Percentiles rank a stretch among this genome's conserved stretches.
phyloP scores from a whole-genome alignment of 2,329 filamentous ascomycete genomes.

The Ustulina deusta region DNA sequence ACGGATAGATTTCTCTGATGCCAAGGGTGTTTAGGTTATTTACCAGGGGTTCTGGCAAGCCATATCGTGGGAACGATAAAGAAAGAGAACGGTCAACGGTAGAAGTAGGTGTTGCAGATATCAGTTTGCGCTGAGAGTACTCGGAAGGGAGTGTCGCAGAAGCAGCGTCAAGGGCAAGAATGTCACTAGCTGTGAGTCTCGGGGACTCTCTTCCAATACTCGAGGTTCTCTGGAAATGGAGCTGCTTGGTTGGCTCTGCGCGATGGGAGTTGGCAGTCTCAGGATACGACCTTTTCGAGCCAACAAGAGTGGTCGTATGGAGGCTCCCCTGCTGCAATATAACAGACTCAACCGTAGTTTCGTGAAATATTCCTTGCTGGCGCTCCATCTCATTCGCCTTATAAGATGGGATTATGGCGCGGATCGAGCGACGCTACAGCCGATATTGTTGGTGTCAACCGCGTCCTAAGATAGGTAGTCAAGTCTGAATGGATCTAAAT shows the following conservation, averaged over 20 bases:
- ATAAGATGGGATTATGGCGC: background rate
- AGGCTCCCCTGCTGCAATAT: slow-evolving; percentile 55
- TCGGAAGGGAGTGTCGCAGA: slow-evolving; percentile 56
- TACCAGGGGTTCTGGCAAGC: slow-evolving; percentile 69
- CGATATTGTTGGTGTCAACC: slow-evolving; percentile 1
- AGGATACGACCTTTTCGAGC: slow-evolving; percentile 60
- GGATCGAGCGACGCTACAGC: background rate
- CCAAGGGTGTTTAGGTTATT: slow-evolving; percentile 74
- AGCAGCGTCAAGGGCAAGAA: slow-evolving; percentile 54
- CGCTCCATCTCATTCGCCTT: slow-evolving; percentile 43
- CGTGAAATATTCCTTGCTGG: slow-evolving; percentile 57
- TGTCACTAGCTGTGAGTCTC: slow-evolving; percentile 58
- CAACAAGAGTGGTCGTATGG: slow-evolving; percentile 56
- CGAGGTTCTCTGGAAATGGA: slow-evolving; percentile 44
- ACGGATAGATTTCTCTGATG: slow-evolving; percentile 80
- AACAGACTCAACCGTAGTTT: slow-evolving; percentile 64
- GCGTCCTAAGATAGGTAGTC: no score
- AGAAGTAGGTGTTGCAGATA: slow-evolving; percentile 66
- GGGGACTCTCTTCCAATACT: slow-evolving; percentile 39
- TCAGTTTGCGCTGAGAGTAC: slow-evolving; percentile 66
- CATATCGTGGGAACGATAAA: slow-evolving; percentile 73
- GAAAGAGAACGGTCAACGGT: slow-evolving; percentile 67
- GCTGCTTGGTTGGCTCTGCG: slow-evolving; percentile 45
- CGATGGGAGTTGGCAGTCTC: slow-evolving; percentile 36
- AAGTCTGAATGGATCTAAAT: background rate